Base-by-base conservation (phyloP, 192 early-diverging fungal genomes). In the Backusella psychrophila region DNA sequence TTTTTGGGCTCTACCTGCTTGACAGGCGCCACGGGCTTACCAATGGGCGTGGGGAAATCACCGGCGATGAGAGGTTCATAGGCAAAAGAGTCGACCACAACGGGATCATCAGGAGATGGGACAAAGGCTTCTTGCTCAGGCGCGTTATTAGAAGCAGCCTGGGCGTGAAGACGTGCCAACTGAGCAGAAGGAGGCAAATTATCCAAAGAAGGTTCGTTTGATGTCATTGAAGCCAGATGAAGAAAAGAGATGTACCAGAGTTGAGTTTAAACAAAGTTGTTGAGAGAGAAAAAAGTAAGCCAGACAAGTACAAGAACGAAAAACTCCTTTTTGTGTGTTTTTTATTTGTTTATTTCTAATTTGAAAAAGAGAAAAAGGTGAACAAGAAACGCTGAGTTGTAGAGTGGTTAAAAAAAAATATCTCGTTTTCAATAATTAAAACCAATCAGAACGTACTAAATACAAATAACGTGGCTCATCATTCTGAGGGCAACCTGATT, bases 171-270 rank as follows among this genome's bases (percentile, higher is more conserved):
- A 44, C 66, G 73, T 17, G 82, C 82, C 26, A 83, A 65, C 52
- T 83, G 76, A 46, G 76, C 82, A 72, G 82, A 83, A 69, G 78
- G 78, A 33, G 82, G 73, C 38, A 83, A 70, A 33, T 49, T 36
- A 49, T 75, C 46, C 34, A 70, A 76, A 31, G 65, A 35, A 19
- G 68, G 19, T 19, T 70, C 63, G 67, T 76, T 42, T 67, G 69
- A 77, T 29, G 46, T 71, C 63, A 52, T 73, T 73, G 71, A 33
- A 76, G 75, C 56, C 56, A 63, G 56, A 63, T 63, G 56, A 63
- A 46, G 15, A 14, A 71, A 15, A 65, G 21, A 44, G 65, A 29
- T 31, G 35, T 31, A 52, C 29, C n/a, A 34, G 53, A 39, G 36
- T 53, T 17, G 36, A 52, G 72, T 34, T 33, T 33, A 33, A 38